phyloP scores from a whole-genome alignment of 352 stramenopile species.

The Aphanomyces cochlioides region DNA sequence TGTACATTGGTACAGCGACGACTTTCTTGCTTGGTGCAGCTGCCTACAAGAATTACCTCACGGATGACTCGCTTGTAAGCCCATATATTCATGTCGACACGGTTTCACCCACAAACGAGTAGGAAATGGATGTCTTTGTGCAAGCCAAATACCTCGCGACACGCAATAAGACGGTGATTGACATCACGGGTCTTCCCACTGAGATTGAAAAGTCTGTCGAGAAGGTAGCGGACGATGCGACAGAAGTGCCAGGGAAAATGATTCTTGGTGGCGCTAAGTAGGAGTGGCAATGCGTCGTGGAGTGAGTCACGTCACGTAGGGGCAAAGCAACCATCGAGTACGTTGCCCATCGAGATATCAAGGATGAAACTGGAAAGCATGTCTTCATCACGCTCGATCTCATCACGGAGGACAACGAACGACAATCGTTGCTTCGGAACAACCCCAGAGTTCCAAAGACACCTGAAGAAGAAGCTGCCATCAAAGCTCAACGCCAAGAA shows the following conservation, averaged over 20 bases:
- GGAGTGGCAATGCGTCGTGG: neutral
- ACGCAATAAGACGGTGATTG: conserved; percentile 29
- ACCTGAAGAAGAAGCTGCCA: conserved; percentile 4
- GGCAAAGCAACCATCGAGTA: conserved; percentile 21
- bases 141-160: conserved; percentile 28
- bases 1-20: conserved; percentile 19
- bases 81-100: neutral
- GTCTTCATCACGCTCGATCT: conserved; percentile 16
- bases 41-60: conserved; percentile 24
- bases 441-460: conserved; percentile 10
- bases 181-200: conserved; percentile 25
- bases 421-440: neutral
- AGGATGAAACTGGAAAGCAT: conserved; percentile 26
- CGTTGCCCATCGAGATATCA: neutral
- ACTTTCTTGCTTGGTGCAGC: conserved; percentile 6
- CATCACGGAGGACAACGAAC: neutral
- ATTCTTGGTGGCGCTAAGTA: conserved; percentile 12
- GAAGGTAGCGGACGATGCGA: conserved; percentile 8
- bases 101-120: neutral
- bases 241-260: conserved; percentile 10
- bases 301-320: neutral
- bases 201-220: conserved; percentile 18
- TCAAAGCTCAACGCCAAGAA: conserved; percentile 27
- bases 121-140: conserved; percentile 23
- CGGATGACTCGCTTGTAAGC: conserved; percentile 21